Percentiles rank a stretch among this genome's conserved stretches.
Evolutionary conservation across 1,284 basidiomycete species (phyloP).

Genomic region (Schizophyllum commune): DNA sequence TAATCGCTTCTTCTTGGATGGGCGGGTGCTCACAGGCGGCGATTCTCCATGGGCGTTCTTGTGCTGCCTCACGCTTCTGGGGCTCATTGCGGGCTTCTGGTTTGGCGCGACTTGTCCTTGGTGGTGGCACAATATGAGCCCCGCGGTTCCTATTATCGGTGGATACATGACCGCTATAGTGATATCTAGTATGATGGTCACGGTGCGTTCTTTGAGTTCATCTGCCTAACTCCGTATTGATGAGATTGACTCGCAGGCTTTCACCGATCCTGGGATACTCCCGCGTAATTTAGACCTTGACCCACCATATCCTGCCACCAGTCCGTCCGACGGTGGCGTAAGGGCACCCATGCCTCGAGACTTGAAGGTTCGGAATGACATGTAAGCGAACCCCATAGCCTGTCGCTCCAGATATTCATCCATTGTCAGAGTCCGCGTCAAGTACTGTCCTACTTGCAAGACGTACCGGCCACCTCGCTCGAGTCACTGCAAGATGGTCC

Average conservation of each 20-base stretch:
- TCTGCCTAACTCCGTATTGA: neutral
- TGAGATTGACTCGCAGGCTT: conserved; percentile 39
- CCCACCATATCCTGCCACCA: conserved; percentile 62
- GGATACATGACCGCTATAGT: conserved; percentile 75
- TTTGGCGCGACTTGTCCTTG: conserved; percentile 80
- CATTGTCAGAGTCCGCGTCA: conserved; percentile 65
- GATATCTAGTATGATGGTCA: conserved; percentile 68
- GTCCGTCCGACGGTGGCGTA: conserved; percentile 51
- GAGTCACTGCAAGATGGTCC: conserved; percentile 87
- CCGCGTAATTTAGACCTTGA: conserved; percentile 80
- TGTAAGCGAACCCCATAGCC: conserved; percentile 42
- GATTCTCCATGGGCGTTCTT: conserved; percentile 78
- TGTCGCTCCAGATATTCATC: conserved; percentile 4
- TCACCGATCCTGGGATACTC: conserved; percentile 84
- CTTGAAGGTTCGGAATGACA: conserved; percentile 67
- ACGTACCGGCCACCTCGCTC: conserved; percentile 87
- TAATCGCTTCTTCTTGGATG: conserved; percentile 70
- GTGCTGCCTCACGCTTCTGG: conserved; percentile 49
- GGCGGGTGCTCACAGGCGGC: conserved; percentile 74
- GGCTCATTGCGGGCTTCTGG: conserved; percentile 71
- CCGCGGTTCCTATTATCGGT: conserved; percentile 67
- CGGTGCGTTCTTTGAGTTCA: conserved; percentile 37
- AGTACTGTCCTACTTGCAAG: conserved; percentile 87
- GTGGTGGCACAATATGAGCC: conserved; percentile 74
- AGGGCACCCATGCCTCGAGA: conserved; percentile 73